Evolutionary conservation across 2,329 filamentous ascomycete species (phyloP), one percentile per base, ranked within the genome.

Genomic region (Lasiodiplodia hormozganensis): DNA sequence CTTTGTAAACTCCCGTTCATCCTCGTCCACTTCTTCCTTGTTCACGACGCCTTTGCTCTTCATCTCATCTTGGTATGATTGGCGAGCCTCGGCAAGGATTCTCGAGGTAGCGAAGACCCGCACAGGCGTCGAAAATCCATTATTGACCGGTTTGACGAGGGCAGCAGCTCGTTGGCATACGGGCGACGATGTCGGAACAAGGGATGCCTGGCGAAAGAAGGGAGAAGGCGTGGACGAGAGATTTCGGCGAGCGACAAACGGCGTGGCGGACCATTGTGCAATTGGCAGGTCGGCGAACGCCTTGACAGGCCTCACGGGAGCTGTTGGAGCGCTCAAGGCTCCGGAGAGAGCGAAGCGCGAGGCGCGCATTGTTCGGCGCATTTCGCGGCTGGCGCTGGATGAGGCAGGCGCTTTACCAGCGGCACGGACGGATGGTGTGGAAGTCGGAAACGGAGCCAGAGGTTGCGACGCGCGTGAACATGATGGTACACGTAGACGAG

Each of bases 1-100:
- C 73, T 88, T 85, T 71, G 86, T 86, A 76, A 94, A 93, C 25
- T 85, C 88, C 69, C 84, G 80, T 36, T 90, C 87, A 66, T 88
- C 83, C 18, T 78, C 76, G 36, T 83, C 82, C n/a, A 76, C 70
- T 65, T 80, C 78, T 58, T 80, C 78, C 1, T 76, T 49, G 64
- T 80, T 74, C 16, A 78, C 58, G 25, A 75, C 70, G 62, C 78
- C 77, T 70, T 76, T 77, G 64, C 77, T 74, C 60, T 78, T 76
- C 72, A 80, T 78, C 70, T 81, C 78, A 40, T 81, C 74, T 65
- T 75, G 76, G 73, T 81, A 80, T 31, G 78, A 80, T 69, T 75
- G 76, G 66, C 73, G 75, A 12, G 57, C 25, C 49, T 65, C 52
- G 16, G 52, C 28, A 23, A 67, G 65, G 40, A 51, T 21, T 18